These are phyloP conservation scores for Asterochloris sp. DNA, from an alignment of 139 green algal genomes.

Conservation along the genomic window DNA sequence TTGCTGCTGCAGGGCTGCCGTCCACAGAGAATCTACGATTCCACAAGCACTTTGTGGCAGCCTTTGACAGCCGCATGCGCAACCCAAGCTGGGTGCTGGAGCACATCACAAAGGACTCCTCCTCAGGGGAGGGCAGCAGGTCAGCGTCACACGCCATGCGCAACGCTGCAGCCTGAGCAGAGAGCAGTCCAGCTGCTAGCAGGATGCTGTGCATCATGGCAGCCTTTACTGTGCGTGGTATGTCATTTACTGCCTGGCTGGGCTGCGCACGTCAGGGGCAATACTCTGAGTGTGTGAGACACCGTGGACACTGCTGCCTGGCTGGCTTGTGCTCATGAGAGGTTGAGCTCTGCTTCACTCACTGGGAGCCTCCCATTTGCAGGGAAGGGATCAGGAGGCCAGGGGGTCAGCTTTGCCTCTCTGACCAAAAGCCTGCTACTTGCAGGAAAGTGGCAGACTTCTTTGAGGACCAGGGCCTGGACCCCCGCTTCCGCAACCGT, in stretches of 20 bases:
- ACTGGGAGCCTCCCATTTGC: too few relatives aligned
- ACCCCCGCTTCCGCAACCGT: constrained; percentile 62
- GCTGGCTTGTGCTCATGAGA: too few relatives aligned
- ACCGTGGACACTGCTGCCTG: too few relatives aligned
- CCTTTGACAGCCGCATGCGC: constrained; percentile 65
- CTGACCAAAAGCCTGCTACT: not conserved
- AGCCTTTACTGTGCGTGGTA: too few relatives aligned
- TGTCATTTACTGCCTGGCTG: too few relatives aligned
- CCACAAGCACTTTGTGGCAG: constrained; percentile 30
- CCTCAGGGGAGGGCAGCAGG: constrained; percentile 40
- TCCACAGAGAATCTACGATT: constrained; percentile 35
- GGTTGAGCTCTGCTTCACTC: too few relatives aligned
- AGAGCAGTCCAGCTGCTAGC: too few relatives aligned
- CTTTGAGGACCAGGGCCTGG: constrained; percentile 62
- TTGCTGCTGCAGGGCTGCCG: constrained; percentile 4
- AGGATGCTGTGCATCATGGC: too few relatives aligned
- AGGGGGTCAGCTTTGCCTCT: not conserved
- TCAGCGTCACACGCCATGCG: not conserved
- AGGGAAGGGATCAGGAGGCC: not conserved
- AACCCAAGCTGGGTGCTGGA: constrained; percentile 68
- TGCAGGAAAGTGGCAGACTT: constrained; percentile 57
- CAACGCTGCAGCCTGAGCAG: too few relatives aligned
- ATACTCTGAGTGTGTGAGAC: too few relatives aligned
- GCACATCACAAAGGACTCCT: constrained; percentile 29
- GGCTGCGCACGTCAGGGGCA: too few relatives aligned